Percentiles rank a stretch among this genome's conserved stretches.
These are phyloP conservation scores for Fraxinus sp. DNA, from an alignment of 305 asterid genomes.

Conservation along the genomic window DNA sequence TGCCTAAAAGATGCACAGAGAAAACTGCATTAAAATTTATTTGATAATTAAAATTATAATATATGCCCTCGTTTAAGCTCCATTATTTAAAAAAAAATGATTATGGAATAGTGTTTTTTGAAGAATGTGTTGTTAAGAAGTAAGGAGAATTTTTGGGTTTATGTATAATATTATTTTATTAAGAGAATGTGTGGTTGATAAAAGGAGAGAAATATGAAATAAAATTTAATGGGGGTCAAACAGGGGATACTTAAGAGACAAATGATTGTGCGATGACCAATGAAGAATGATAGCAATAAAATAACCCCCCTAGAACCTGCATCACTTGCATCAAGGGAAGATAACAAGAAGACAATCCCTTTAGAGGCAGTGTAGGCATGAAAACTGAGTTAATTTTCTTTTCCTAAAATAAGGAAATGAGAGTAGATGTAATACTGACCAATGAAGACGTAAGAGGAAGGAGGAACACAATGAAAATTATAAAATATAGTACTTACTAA, in stretches of 20 bases:
- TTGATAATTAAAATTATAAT: neutral
- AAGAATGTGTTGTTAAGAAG: no score
- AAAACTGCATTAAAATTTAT: constrained; percentile 14
- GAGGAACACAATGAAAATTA: neutral
- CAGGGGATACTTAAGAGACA: neutral
- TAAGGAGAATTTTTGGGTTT: no score
- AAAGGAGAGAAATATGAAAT: no score
- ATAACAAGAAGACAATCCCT: neutral
- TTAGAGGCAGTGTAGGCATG: neutral
- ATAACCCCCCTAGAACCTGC: neutral
- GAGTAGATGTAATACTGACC: neutral
- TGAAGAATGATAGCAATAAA: neutral
- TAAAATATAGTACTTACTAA: neutral
- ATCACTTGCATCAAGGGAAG: neutral
- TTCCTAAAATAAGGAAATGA: neutral
- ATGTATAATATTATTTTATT: no score
- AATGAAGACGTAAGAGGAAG: neutral
- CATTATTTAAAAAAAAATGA: no score
- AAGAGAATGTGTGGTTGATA: no score
- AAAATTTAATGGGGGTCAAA: no score
- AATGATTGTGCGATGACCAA: neutral
- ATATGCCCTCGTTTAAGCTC: no score
- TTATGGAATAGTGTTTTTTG: no score
- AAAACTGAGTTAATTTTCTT: neutral
- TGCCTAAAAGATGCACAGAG: constrained; percentile 47